Evolutionary conservation across 345 rosid genomes (phyloP).

Genomic region (Gossypium herbaceum): DNA sequence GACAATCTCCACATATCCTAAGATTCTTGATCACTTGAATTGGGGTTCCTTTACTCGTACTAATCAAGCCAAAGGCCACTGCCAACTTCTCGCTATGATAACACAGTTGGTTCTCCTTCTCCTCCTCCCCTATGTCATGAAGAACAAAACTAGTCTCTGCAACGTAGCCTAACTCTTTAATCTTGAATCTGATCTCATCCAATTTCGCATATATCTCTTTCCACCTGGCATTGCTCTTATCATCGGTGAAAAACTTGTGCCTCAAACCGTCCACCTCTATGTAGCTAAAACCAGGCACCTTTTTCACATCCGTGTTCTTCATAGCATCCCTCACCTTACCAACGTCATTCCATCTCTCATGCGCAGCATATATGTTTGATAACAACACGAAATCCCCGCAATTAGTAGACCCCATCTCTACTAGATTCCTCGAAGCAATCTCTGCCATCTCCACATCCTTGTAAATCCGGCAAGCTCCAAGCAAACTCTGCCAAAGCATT

Average conservation of each 20-base stretch:
- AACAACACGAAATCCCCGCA: constrained; percentile 77
- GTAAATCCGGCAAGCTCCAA: constrained; percentile 71
- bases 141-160: constrained; percentile 71
- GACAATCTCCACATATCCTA: constrained; percentile 86
- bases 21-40: constrained; percentile 83
- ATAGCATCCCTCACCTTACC: constrained; percentile 69
- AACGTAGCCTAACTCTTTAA: constrained; percentile 62
- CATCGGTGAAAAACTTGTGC: constrained; percentile 69
- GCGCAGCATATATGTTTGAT: constrained; percentile 76
- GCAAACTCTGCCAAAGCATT: constrained; percentile 82
- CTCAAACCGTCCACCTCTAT: constrained; percentile 56
- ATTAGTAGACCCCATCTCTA: constrained; percentile 66
- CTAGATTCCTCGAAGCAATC: constrained; percentile 50
- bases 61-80: constrained; percentile 73
- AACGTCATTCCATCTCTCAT: constrained; percentile 74
- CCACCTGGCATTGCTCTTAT: constrained; percentile 55
- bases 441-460: constrained; percentile 75
- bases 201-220: constrained; percentile 58
- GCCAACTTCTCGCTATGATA: constrained; percentile 91
- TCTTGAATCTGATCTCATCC: constrained; percentile 68
- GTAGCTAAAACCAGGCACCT: constrained; percentile 82
- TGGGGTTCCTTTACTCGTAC: constrained; percentile 38
- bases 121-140: constrained; percentile 90
- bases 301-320: constrained; percentile 71
- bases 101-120: constrained; percentile 70